Percentiles rank a stretch among this genome's conserved stretches.
Evolutionary conservation across 148 eudicot species (phyloP).

Genomic region (Bassia scoparia): DNA sequence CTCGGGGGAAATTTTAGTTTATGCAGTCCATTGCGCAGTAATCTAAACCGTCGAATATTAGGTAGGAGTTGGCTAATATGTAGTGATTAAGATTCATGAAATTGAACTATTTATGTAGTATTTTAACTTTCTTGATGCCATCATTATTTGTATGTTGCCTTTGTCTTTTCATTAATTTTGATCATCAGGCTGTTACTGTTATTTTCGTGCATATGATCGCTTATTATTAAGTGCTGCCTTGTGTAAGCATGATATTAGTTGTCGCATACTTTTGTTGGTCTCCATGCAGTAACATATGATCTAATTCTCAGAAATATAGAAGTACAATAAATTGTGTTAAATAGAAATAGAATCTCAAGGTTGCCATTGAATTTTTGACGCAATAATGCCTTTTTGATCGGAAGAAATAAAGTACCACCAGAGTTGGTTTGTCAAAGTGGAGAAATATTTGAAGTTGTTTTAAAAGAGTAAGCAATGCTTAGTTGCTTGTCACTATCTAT

Average conservation of each 20-base stretch:
- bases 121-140: too few species aligned
- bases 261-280: not conserved
- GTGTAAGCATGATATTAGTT: not conserved
- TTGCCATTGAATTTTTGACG: conserved; percentile 13
- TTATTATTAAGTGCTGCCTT: not conserved
- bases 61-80: too few species aligned
- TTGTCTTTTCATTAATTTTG: too few species aligned
- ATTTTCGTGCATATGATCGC: not conserved
- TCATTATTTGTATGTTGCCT: not conserved
- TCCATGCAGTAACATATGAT: not conserved
- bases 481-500: too few species aligned
- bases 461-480: conserved; percentile 56
- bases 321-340: not conserved
- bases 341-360: not conserved
- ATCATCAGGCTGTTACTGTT: too few species aligned
- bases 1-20: too few species aligned
- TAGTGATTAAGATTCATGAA: too few species aligned
- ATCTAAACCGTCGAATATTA: too few species aligned
- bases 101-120: too few species aligned
- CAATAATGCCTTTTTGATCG: conserved; percentile 97
- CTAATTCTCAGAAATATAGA: not conserved
- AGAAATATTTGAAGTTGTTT: conserved; percentile 66
- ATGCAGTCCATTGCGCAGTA: too few species aligned
- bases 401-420: conserved; percentile 84
- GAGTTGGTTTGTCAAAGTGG: conserved; percentile 85